Base-by-base conservation (phyloP, 352 stramenopile species). In the Hyaloperonospora arabidopsidis region DNA sequence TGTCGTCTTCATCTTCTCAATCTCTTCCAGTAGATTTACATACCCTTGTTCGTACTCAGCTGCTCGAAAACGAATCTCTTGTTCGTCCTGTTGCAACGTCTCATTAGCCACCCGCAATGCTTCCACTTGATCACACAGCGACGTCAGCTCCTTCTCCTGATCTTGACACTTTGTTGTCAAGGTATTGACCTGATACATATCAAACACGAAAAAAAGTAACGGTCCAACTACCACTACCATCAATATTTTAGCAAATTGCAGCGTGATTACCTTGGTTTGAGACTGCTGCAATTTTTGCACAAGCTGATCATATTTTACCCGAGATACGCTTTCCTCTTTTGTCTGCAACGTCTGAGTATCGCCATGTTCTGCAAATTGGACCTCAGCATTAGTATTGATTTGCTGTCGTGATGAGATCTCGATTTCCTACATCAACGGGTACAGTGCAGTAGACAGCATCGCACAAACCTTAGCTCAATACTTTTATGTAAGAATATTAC, bases 1-100 rank as follows among this genome's bases (percentile, higher is more conserved):
- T 43, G 65, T 47, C 12, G 63, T 59, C 47, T 83, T 80, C 38
- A 65, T 52, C 38, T 68, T 73, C 54, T 72, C 76, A 0, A 84
- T 69, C 49, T 84, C 74, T 5, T 59, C 57, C 17, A 89, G 46
- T 23, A 89, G 44, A 13, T 68, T 43, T 55, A 86, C 54, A 51
- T 87, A 89, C 2, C 70, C 74, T 52, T 86, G 79, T 36, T 89
- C 79, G 48, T 86, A 89, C 48, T 89, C 74, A 11, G 55, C 67
- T 19, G 76, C 72, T 28, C 71, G 63, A 12, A 57, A 67, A 5
- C 73, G 66, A 0, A 68, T 45, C 13, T 80, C 73, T 0, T 49
- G 60, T 14, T 80, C 65, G 8, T 79, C 62, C 5, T 76, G 45
- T 44, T 73, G 54, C n/a, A 86, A 45, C 17, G 57, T 65, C 2